Base-by-base conservation (phyloP, 345 rosid species). In the Euphorbia peplus region DNA sequence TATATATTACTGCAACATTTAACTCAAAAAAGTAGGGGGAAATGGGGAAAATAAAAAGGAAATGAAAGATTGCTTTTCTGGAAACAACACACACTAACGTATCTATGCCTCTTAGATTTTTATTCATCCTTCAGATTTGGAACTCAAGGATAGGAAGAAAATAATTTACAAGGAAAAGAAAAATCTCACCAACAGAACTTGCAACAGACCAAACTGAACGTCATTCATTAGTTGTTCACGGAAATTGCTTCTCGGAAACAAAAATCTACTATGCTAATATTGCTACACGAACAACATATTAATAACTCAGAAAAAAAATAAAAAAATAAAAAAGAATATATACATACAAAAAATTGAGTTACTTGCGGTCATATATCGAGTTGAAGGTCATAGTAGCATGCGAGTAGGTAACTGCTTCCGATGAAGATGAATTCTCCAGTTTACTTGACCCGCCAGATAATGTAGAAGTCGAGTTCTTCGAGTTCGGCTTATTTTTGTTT, bases 321-420 rank as follows among this genome's bases (percentile, higher is more conserved):
- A 35, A 48, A n/a, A 58, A 11, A 9, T 15, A 3, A 8, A 22
- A 39, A 67, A 32, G 26, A 4, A 9, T 39, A 39, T 39, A 39
- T 39, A 39, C 8, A 39, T 39, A 11, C 26, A 11, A 35, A 1
- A 12, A 53, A 29, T 2, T 3, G 48, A 41, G 13, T 44, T 71
- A 78, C 26, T 35, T 37, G 72, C 93, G 76, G 67, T 88, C 90
- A 8, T 75, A 73, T 52, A 88, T 88, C 1, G 93, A 84, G 53
- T 57, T 85, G 75, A 84, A 88, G 62, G 87, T 88, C 93, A 88
- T 86, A 42, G 90, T 71, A 41, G 83, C 90, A 74, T 66, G 14
- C 28, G 90, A 86, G 54, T 81, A 72, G 10, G 55, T 47, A 12
- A 70, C 51, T 66, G 26, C 80, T 1, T 81, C 66, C 19, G 86